Percentiles rank a stretch among this genome's conserved stretches.
Conservation (phyloP, 2,329 filamentous ascomycete genomes). For the Anthostomella pinea region DNA sequence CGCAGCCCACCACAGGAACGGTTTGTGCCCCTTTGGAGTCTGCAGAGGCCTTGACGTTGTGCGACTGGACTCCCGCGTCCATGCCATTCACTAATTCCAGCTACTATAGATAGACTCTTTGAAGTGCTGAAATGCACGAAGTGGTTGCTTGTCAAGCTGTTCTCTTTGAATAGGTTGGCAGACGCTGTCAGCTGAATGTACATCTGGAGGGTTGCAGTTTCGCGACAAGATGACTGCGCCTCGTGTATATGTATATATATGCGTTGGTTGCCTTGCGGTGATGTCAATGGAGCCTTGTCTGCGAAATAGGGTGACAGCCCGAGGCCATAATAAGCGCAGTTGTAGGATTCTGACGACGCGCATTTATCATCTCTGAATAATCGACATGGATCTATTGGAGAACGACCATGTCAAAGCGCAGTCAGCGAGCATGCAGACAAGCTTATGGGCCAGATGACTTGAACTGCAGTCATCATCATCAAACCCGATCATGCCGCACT, state of each 20-base stretch:
- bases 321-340: constrained; percentile 6
- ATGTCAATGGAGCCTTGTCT: constrained; percentile 12
- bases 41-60: too few relatives aligned
- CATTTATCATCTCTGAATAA: constrained; percentile 15
- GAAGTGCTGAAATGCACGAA: too few relatives aligned
- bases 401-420: neutral
- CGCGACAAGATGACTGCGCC: constrained; percentile 15
- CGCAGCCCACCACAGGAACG: too few relatives aligned
- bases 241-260: constrained; percentile 3
- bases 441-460: constrained; percentile 6
- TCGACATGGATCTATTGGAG: constrained; percentile 4
- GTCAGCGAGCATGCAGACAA: constrained; percentile 10
- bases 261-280: constrained; percentile 6
- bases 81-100: too few relatives aligned
- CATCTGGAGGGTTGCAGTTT: constrained; percentile 10
- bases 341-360: constrained; percentile 14
- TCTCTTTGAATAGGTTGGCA: constrained; percentile 5
- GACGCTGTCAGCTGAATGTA: constrained; percentile 16
- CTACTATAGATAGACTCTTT: too few relatives aligned
- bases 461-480: constrained; percentile 5
- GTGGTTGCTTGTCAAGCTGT: constrained; percentile 4
- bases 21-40: too few relatives aligned
- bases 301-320: too few relatives aligned
- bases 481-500: too few relatives aligned
- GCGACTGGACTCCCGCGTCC: too few relatives aligned